phyloP scores from a whole-genome alignment of 768 basidiomycete species.

The Rhodotorula paludigena region DNA sequence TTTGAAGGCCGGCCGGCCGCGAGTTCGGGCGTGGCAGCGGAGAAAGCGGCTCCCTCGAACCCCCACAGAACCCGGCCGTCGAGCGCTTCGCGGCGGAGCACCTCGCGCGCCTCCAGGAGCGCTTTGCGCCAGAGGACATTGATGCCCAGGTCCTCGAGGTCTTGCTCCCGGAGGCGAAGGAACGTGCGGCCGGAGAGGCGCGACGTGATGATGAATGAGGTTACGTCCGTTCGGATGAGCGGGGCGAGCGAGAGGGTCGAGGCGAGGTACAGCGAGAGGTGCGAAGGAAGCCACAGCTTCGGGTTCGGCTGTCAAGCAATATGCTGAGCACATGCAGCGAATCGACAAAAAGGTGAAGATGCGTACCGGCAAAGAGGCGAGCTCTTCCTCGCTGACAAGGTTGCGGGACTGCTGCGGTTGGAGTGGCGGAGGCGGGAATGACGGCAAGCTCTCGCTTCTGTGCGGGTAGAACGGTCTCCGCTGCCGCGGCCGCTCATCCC shows the following conservation, averaged over 20 bases:
- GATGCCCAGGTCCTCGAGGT: constrained; percentile 40
- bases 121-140: constrained; percentile 33
- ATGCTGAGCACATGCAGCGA: neutral
- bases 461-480: constrained; percentile 8
- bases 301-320: constrained; percentile 24
- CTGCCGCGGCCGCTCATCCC: neutral
- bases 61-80: constrained; percentile 31
- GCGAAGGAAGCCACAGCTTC: constrained; percentile 38
- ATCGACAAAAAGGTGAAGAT: fast-evolving
- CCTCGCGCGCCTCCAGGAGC: constrained; percentile 26
- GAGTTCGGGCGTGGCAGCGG: neutral
- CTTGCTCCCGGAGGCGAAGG: constrained; percentile 34
- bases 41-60: constrained; percentile 1
- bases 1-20: neutral
- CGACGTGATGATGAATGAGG: constrained; percentile 34
- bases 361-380: constrained; percentile 19
- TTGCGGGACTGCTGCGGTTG: neutral
- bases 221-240: constrained; percentile 34
- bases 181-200: constrained; percentile 38
- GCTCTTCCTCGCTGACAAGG: neutral
- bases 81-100: constrained; percentile 21
- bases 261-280: constrained; percentile 39
- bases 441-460: constrained; percentile 32
- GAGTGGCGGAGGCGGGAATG: constrained; percentile 7
- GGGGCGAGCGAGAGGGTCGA: constrained; percentile 35